Conservation (phyloP, 2,329 filamentous ascomycete species). For the Tolypocladium ovalisporum region DNA sequence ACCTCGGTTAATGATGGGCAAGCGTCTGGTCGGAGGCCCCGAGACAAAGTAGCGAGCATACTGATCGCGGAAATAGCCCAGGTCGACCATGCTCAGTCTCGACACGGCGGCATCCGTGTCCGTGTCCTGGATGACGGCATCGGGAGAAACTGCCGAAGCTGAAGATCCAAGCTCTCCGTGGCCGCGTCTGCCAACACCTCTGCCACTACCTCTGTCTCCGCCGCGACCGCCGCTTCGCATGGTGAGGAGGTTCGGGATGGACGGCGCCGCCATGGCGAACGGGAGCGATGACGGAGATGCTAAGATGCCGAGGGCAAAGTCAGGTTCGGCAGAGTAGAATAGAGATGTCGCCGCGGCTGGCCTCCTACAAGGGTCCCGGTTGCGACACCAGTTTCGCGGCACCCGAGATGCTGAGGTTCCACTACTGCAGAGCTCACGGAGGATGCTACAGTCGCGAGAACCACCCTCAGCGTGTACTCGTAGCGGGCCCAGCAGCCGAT, state of each 20-base stretch:
- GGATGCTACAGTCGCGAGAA: too few species aligned
- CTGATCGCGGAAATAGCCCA: slow-evolving; percentile 75
- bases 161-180: slow-evolving; percentile 12
- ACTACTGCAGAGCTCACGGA: neutral
- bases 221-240: slow-evolving; percentile 27
- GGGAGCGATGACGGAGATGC: neutral
- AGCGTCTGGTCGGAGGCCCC: slow-evolving; percentile 46
- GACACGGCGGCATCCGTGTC: slow-evolving; percentile 87
- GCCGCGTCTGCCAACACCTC: slow-evolving; percentile 28
- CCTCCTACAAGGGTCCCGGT: neutral
- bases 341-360: neutral
- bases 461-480: too few species aligned
- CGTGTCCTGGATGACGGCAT: slow-evolving; percentile 74
- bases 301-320: neutral
- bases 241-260: slow-evolving; percentile 70
- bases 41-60: slow-evolving; percentile 65
- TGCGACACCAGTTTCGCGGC: too few species aligned
- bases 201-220: too few species aligned
- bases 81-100: slow-evolving; percentile 73
- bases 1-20: slow-evolving; percentile 95
- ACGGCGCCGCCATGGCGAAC: slow-evolving; percentile 51
- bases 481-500: too few species aligned
- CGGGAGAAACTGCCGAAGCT: slow-evolving; percentile 36
- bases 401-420: too few species aligned
- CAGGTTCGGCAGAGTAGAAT: neutral